phyloP scores from a whole-genome alignment of 2,329 filamentous ascomycete genomes.

The Bipolaris bicolor region DNA sequence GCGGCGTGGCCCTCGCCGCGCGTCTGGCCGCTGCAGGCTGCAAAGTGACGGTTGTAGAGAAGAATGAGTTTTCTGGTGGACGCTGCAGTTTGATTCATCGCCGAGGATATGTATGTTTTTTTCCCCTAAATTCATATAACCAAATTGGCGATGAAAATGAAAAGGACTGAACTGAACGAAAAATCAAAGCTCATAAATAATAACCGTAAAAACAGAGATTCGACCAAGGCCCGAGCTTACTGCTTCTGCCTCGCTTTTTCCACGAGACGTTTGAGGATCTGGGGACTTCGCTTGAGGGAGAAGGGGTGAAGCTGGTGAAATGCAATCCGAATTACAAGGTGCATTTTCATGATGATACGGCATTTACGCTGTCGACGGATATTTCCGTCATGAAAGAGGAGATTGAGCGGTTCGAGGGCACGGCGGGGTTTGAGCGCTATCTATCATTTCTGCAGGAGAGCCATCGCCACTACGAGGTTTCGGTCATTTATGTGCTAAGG shows the following conservation, averaged over 20 bases:
- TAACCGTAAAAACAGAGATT: slow-evolving; percentile 58
- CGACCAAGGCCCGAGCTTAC: slow-evolving; percentile 76
- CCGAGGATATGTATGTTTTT: slow-evolving; percentile 59
- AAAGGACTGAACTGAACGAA: too few relatives aligned
- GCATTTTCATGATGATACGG: slow-evolving; percentile 72
- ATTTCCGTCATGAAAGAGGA: slow-evolving; percentile 72
- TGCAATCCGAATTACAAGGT: slow-evolving; percentile 79
- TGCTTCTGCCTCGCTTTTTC: slow-evolving; percentile 74
- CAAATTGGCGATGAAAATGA: too few relatives aligned
- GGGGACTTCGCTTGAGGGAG: slow-evolving; percentile 67
- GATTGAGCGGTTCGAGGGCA: slow-evolving; percentile 75
- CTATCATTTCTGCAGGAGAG: slow-evolving; percentile 70
- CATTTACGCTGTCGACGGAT: slow-evolving; percentile 70
- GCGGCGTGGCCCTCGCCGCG: slow-evolving; percentile 73
- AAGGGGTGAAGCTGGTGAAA: slow-evolving; percentile 71
- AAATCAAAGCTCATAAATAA: too few relatives aligned
- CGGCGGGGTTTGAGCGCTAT: slow-evolving; percentile 73
- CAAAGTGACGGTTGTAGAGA: slow-evolving; percentile 77
- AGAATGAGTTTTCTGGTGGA: slow-evolving; percentile 75
- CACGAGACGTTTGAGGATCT: slow-evolving; percentile 72
- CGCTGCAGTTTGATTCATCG: slow-evolving; percentile 70
- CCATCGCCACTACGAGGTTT: slow-evolving; percentile 73
- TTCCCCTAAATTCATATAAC: neutral
- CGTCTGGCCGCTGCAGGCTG: slow-evolving; percentile 73
- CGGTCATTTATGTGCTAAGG: slow-evolving; percentile 68